These are phyloP conservation scores for Leishmania guyanensis DNA, from an alignment of 208 protist genomes.

Conservation along the genomic window DNA sequence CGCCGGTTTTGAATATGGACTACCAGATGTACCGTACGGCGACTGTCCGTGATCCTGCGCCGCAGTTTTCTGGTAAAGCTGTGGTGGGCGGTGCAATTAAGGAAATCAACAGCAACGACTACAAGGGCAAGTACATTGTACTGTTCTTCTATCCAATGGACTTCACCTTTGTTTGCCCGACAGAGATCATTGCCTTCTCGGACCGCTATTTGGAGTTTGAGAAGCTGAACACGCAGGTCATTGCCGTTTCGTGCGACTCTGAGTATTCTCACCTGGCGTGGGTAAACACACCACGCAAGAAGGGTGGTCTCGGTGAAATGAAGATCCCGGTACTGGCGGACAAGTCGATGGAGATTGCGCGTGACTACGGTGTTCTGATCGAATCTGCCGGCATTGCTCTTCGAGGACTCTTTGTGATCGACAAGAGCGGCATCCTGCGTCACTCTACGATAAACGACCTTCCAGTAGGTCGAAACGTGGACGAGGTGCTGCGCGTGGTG, in stretches of 20 bases:
- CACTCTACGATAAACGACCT: conserved; percentile 96
- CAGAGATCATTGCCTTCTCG: conserved; percentile 96
- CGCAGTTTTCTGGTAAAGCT: conserved; percentile 92
- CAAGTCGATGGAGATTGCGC: conserved; percentile 92
- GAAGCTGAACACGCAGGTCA: conserved; percentile 88
- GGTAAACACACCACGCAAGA: conserved; percentile 93
- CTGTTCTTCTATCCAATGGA: conserved; percentile 97
- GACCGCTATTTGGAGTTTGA: conserved; percentile 93
- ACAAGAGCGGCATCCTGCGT: conserved; percentile 91
- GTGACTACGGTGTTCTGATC: conserved; percentile 96
- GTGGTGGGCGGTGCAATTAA: conserved; percentile 95
- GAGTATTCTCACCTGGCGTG: conserved; percentile 96
- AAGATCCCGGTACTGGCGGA: conserved; percentile 97
- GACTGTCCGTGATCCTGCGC: conserved; percentile 87
- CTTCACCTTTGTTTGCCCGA: conserved; percentile 98
- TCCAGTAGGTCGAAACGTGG: conserved; percentile 94
- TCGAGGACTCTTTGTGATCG: conserved; percentile 97
- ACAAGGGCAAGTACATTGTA: conserved; percentile 94
- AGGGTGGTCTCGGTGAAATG: conserved; percentile 97
- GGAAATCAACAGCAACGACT: conserved; percentile 90
- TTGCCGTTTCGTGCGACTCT: conserved; percentile 94
- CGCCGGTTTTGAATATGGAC: conserved; percentile 72
- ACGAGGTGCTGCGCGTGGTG: conserved; percentile 96
- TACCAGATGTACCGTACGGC: conserved; percentile 84
- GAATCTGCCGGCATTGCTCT: conserved; percentile 83